phyloP scores from a whole-genome alignment of 305 asterid species.

The Ilex paraguariensis region DNA sequence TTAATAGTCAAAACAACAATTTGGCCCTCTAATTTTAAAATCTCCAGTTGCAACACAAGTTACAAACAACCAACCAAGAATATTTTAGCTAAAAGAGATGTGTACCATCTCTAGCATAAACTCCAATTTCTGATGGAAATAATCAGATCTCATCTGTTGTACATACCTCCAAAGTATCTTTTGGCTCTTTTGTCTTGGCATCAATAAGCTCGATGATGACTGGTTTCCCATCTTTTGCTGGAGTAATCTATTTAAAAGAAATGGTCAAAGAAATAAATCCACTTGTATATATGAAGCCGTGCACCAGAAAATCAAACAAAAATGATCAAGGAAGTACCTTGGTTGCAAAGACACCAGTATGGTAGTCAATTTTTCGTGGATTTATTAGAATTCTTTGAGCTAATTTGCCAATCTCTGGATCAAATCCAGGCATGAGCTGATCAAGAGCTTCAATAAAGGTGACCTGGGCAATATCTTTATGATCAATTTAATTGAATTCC shows the following conservation, averaged over 20 bases:
- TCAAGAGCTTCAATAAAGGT: constrained; percentile 93
- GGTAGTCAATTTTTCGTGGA: constrained; percentile 88
- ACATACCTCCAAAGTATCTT: constrained; percentile 73
- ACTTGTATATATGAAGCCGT: too few relatives aligned
- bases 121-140: too few relatives aligned
- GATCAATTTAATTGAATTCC: background rate
- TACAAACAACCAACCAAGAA: too few relatives aligned
- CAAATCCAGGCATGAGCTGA: constrained; percentile 98
- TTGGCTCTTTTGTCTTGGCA: constrained; percentile 92
- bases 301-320: too few relatives aligned
- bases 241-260: constrained; percentile 60
- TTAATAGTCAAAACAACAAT: too few relatives aligned
- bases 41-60: too few relatives aligned
- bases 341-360: constrained; percentile 94
- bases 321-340: constrained; percentile 42
- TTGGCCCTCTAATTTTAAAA: too few relatives aligned
- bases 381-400: constrained; percentile 76
- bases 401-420: constrained; percentile 40
- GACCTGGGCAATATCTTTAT: constrained; percentile 38
- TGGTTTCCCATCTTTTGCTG: constrained; percentile 94
- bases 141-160: too few relatives aligned
- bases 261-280: background rate
- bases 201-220: constrained; percentile 89
- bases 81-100: too few relatives aligned
- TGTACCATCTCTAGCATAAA: too few relatives aligned